These are phyloP conservation scores for Fusarium albosuccineum DNA, from an alignment of 2,329 filamentous ascomycete genomes.

Conservation along the genomic window DNA sequence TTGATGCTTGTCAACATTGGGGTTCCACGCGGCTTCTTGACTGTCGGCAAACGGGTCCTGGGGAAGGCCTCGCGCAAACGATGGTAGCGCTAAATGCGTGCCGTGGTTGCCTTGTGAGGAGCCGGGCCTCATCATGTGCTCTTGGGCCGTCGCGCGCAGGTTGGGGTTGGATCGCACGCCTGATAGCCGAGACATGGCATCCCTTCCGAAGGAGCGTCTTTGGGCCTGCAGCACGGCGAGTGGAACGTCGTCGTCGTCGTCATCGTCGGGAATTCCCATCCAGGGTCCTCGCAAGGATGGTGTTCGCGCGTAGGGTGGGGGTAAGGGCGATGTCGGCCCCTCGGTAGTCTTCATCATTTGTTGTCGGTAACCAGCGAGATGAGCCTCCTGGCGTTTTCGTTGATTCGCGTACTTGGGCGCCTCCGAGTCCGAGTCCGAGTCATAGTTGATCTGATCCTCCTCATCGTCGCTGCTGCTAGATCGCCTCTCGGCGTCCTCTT, in stretches of 20 bases:
- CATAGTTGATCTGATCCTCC: constrained; percentile 3
- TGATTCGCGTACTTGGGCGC: background rate
- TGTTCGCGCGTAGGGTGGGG: background rate
- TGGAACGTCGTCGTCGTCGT: constrained; percentile 2
- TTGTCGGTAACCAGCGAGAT: constrained; percentile 7
- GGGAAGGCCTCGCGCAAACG: constrained; percentile 9
- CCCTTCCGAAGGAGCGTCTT: background rate
- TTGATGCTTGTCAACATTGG: too few species aligned
- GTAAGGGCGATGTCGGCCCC: background rate
- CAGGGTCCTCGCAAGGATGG: background rate
- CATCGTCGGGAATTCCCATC: background rate
- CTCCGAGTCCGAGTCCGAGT: background rate
- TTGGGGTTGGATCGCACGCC: constrained; percentile 2
- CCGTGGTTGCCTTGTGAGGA: background rate
- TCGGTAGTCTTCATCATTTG: constrained; percentile 11
- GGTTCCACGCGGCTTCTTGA: background rate
- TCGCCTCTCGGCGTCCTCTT: background rate
- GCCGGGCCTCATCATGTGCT: background rate
- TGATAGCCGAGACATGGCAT: background rate
- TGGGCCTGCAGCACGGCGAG: background rate
- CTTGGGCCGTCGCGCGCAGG: background rate
- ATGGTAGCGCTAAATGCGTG: background rate
- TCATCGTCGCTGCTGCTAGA: background rate
- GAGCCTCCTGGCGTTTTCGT: constrained; percentile 7
- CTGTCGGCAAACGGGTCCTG: constrained; percentile 11